Base-by-base conservation (phyloP, 345 rosid genomes). In the Rhodomyrtus tomentosa region DNA sequence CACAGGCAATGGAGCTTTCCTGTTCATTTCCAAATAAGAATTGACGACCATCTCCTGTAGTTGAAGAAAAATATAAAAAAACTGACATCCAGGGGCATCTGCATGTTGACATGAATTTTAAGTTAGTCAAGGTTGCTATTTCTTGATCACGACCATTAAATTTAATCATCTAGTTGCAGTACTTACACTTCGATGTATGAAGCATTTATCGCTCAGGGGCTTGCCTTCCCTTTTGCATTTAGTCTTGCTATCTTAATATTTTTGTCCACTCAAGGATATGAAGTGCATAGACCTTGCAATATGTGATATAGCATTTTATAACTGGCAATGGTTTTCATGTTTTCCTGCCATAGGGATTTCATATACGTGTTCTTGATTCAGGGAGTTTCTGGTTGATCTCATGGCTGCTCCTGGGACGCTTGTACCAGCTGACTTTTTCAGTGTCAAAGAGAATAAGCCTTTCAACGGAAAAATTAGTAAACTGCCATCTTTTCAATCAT, bases 361-460 rank as follows among this genome's bases (percentile, higher is more conserved):
- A 58, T 50, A 45, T 16, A 85, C 53, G 84, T 54, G 85, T 86
- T 86, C 74, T 89, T 82, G 68, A 80, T 91, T 85, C 94, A 98
- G 99, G 92, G 99, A 98, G 91, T 95, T 91, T 95, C 92, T 98
- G 93, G 98, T 98, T 85, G 99, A 98, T 93, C 98, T 98, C 88
- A 98, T 98, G 99, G 98, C 98, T 85, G 99, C 95, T 89, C 98
- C 99, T 50, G 99, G 99, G 88, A 96, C 98, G 38, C 97, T 98
- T 86, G 93, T 98, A 90, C 99, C 99, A 79, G 97, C 98, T 90
- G 99, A 98, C 87, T 82, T 93, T 90, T 89, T 91, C 12, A 92
- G 91, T 90, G 87, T 88, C 85, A 95, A 86, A 88, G 96, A 95
- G 51, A 88, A 87, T 81, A 90, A 87, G 87, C 85, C 95, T 85